phyloP scores from a whole-genome alignment of 1,284 basidiomycete species.

The Chondrostereum purpureum region DNA sequence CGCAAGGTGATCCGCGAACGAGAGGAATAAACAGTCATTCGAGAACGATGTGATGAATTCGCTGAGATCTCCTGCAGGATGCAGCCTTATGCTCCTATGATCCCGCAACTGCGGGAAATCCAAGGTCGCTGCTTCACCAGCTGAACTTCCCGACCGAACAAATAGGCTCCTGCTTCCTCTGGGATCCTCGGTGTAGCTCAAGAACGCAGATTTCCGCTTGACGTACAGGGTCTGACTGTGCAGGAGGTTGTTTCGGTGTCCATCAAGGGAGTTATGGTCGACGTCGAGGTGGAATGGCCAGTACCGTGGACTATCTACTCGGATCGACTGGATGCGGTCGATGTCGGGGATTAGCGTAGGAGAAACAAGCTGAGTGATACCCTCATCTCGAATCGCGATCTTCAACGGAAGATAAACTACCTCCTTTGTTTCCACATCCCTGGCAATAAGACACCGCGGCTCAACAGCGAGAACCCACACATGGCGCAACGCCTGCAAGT shows the following conservation, averaged over 20 bases:
- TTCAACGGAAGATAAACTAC: conserved; percentile 90
- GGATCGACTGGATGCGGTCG: conserved; percentile 70
- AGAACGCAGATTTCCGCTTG: conserved; percentile 86
- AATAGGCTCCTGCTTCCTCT: conserved; percentile 88
- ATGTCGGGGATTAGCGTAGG: conserved; percentile 90
- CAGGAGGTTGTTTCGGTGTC: conserved; percentile 67
- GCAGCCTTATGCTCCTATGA: conserved; percentile 56
- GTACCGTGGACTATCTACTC: conserved; percentile 88
- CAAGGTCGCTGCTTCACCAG: conserved; percentile 68
- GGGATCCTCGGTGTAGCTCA: conserved; percentile 91
- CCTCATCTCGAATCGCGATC: conserved; percentile 58
- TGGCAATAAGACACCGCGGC: conserved; percentile 85
- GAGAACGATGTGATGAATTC: conserved; percentile 84
- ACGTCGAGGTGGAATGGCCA: conserved; percentile 88
- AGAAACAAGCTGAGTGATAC: conserved; percentile 74
- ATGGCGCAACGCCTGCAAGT: conserved; percentile 90
- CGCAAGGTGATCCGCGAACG: conserved; percentile 72
- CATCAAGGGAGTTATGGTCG: conserved; percentile 50
- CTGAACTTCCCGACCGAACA: conserved; percentile 70
- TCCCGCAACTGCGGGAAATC: conserved; percentile 71
- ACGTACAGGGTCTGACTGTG: conserved; percentile 81
- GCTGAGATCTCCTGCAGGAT: conserved; percentile 66
- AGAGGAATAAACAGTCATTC: conserved; percentile 67
- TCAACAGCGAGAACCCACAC: conserved; percentile 95
- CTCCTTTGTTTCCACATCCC: conserved; percentile 86